phyloP scores from a whole-genome alignment of 73 alveolate species.

The Diophrys appendiculata region DNA sequence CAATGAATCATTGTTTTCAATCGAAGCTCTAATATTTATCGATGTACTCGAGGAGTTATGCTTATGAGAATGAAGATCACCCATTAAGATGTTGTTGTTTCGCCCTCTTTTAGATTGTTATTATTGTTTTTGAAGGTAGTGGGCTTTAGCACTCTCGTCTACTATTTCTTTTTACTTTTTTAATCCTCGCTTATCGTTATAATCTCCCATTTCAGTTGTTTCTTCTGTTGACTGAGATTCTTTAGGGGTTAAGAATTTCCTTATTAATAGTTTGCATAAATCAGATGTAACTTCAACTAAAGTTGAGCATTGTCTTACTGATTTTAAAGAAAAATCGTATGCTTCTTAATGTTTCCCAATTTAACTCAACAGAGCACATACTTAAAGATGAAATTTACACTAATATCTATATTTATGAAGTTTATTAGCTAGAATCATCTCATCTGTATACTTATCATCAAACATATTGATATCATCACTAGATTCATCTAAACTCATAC shows the following conservation, averaged over 20 bases:
- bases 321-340: constrained; percentile 21
- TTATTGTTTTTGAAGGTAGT: too few species aligned
- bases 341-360: constrained; percentile 34
- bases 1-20: constrained; percentile 16
- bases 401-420: constrained; percentile 49
- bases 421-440: constrained; percentile 7
- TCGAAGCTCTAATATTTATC: background rate
- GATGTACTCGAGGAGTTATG: background rate
- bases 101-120: too few species aligned
- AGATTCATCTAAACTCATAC: background rate
- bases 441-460: background rate
- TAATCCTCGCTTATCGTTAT: too few species aligned
- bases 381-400: constrained; percentile 50
- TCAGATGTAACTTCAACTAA: constrained; percentile 26
- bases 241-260: constrained; percentile 5
- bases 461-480: background rate
- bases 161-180: too few species aligned
- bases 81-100: too few species aligned
- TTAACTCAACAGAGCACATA: constrained; percentile 51
- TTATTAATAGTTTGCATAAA: constrained; percentile 16
- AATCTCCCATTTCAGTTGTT: too few species aligned
- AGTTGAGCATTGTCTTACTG: constrained; percentile 22
- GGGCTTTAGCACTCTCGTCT: too few species aligned
- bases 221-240: too few species aligned
- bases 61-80: too few species aligned